Evolutionary conservation across 257 asterid genomes (phyloP).

Genomic region (Fraxinus excelsior): DNA sequence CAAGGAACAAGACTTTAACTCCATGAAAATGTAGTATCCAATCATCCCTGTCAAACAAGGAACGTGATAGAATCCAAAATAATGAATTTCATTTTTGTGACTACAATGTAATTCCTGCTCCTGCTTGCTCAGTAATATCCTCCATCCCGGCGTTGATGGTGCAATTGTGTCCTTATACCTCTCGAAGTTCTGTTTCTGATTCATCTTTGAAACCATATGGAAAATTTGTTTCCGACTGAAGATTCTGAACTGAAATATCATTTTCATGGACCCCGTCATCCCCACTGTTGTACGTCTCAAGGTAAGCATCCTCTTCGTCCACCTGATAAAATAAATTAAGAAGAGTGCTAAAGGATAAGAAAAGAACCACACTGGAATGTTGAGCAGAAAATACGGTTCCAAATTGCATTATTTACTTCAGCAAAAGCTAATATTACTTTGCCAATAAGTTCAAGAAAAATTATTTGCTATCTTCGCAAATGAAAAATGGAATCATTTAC

Average conservation of each 20-base stretch:
- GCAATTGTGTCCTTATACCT: constrained; percentile 12
- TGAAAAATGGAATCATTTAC: neutral
- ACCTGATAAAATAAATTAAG: constrained; percentile 36
- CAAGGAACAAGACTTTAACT: no score
- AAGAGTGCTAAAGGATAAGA: neutral
- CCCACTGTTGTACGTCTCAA: constrained; percentile 37
- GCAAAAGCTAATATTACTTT: neutral
- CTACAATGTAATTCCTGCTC: neutral
- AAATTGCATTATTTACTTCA: neutral
- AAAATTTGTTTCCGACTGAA: constrained; percentile 39
- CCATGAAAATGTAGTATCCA: no score
- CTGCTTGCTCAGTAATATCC: neutral
- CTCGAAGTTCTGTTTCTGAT: constrained; percentile 43
- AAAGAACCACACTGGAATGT: neutral
- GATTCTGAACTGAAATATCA: constrained; percentile 17
- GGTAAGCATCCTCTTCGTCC: constrained; percentile 52
- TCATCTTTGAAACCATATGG: constrained; percentile 39
- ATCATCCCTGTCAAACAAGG: no score
- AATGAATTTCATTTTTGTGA: neutral
- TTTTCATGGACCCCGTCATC: constrained; percentile 31
- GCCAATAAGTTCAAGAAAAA: neutral
- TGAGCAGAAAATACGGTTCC: neutral
- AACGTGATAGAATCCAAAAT: neutral
- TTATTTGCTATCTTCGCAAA: neutral
- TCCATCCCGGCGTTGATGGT: neutral